Conservation (phyloP, 2,329 filamentous ascomycete genomes). For the Chaetomium sp. region DNA sequence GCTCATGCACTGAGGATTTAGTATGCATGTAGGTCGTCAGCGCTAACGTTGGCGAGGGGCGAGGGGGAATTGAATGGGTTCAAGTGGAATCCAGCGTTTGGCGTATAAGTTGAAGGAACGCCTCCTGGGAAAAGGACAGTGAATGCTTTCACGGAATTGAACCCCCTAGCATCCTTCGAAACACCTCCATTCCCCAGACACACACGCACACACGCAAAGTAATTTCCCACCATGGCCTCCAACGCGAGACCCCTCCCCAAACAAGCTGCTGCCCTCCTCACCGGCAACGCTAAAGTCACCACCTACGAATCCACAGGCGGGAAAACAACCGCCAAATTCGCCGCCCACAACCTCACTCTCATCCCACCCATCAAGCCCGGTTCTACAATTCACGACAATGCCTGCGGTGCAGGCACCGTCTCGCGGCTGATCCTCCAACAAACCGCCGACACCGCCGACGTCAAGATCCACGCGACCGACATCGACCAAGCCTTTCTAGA, state of each 20-base stretch:
- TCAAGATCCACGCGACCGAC: not conserved
- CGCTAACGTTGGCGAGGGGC: no score
- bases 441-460: not conserved
- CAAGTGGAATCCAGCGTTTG: no score
- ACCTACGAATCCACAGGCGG: not conserved
- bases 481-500: not conserved
- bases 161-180: no score
- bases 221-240: not conserved
- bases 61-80: no score
- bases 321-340: not conserved
- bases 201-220: no score
- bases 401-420: not conserved
- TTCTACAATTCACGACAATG: not conserved
- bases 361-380: not conserved
- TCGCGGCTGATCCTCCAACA: not conserved
- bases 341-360: not conserved
- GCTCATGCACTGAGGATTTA: no score
- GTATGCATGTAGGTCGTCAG: no score
- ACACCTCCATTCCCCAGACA: no score
- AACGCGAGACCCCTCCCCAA: not conserved
- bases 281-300: not conserved
- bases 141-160: no score
- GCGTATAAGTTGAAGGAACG: no score
- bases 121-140: no score
- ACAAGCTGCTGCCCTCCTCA: not conserved